These are phyloP conservation scores for Hibiscus syriacus DNA, from an alignment of 345 rosid genomes.

Conservation along the genomic window DNA sequence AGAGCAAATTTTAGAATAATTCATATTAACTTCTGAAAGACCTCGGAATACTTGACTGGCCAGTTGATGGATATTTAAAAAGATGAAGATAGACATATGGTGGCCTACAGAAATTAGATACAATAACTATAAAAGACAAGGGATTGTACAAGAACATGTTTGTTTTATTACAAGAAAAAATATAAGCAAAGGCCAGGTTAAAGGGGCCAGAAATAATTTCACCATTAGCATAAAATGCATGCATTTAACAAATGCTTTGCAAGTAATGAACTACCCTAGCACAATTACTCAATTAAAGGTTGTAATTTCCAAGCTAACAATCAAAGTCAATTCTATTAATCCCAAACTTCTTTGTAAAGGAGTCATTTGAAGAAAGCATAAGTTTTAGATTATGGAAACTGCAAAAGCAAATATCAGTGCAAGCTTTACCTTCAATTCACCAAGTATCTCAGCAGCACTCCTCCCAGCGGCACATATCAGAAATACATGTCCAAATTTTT, in stretches of 20 bases:
- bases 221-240: neutral
- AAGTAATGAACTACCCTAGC: neutral
- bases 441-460: slow-evolving; percentile 62
- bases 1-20: slow-evolving; percentile 4
- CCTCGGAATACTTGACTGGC: neutral
- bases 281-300: neutral
- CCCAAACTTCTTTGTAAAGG: neutral
- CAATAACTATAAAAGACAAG: neutral
- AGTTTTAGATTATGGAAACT: neutral
- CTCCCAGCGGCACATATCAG: slow-evolving; percentile 71
- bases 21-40: neutral
- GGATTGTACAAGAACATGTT: neutral
- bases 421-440: slow-evolving; percentile 58
- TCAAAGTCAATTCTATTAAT: neutral
- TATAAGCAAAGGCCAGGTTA: neutral
- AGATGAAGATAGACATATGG: neutral
- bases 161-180: neutral
- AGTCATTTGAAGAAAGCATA: neutral
- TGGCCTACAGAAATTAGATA: neutral
- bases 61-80: neutral
- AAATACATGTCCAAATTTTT: slow-evolving; percentile 69
- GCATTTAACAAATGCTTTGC: neutral
- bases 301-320: neutral
- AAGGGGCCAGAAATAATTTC: neutral
- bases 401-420: neutral